Evolutionary conservation across 441 rosid genomes (phyloP).

Genomic region (Omphalea diandra): DNA sequence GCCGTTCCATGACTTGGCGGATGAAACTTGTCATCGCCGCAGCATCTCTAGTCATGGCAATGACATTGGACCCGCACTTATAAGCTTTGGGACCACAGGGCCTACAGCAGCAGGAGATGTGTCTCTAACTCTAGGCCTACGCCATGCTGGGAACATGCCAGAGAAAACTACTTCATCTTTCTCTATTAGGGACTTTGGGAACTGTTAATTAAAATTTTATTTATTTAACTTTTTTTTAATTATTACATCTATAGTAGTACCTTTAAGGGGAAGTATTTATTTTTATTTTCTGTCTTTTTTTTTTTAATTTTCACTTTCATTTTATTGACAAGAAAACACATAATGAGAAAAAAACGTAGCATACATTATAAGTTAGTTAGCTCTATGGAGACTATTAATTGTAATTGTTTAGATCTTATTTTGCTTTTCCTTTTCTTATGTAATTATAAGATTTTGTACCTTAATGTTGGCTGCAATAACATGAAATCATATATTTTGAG

Average conservation of each 20-base stretch:
- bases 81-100: slow-evolving; percentile 73
- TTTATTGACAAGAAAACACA: slow-evolving; percentile 25
- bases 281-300: not conserved
- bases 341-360: slow-evolving; percentile 32
- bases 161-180: slow-evolving; percentile 64
- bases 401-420: slow-evolving; percentile 38
- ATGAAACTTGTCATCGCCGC: slow-evolving; percentile 40
- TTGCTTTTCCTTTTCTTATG: slow-evolving; percentile 11
- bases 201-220: slow-evolving; percentile 38
- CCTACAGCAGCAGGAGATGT: slow-evolving; percentile 62
- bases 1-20: slow-evolving; percentile 34
- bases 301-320: slow-evolving; percentile 1
- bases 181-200: slow-evolving; percentile 77
- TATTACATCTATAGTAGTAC: slow-evolving; percentile 3
- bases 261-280: slow-evolving; percentile 5
- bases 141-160: slow-evolving; percentile 77
- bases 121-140: slow-evolving; percentile 95
- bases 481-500: slow-evolving; percentile 12
- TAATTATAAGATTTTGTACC: slow-evolving; percentile 27
- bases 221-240: slow-evolving; percentile 13
- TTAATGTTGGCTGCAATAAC: slow-evolving; percentile 28
- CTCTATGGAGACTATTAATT: slow-evolving; percentile 24
- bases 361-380: slow-evolving; percentile 25
- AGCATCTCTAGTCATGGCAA: slow-evolving; percentile 24
- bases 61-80: slow-evolving; percentile 43